Percentiles rank a stretch among this genome's conserved stretches.
These are phyloP conservation scores for Calonectria pteridis DNA, from an alignment of 2,329 filamentous ascomycete species.

Conservation along the genomic window DNA sequence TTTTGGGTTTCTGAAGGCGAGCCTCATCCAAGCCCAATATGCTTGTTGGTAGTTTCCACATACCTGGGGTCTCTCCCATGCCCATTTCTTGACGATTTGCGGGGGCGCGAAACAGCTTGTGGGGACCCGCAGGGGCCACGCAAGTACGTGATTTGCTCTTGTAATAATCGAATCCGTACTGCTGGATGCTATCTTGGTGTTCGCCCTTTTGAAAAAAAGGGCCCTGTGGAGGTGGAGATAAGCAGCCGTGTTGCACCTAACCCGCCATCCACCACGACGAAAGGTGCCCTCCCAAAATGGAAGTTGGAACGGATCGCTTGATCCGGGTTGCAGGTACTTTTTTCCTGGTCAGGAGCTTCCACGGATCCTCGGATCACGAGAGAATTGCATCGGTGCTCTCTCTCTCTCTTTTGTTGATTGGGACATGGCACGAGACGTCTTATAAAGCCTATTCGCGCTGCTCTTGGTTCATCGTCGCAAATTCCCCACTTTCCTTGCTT, in stretches of 20 bases:
- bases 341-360: neutral
- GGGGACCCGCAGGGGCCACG: neutral
- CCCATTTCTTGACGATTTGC: neutral
- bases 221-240: constrained; percentile 5
- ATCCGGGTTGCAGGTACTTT: constrained; percentile 2
- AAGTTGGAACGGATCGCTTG: constrained; percentile 1
- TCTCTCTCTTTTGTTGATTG: neutral
- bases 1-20: neutral
- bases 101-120: neutral
- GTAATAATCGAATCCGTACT: neutral
- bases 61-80: neutral
- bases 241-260: neutral
- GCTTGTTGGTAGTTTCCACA: neutral
- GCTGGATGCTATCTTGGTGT: neutral
- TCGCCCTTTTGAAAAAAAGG: neutral
- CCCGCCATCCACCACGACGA: neutral
- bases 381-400: neutral
- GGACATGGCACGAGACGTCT: neutral
- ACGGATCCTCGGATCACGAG: neutral
- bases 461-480: neutral
- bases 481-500: constrained; percentile 5
- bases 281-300: neutral
- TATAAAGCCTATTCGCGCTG: neutral
- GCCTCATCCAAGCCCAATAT: neutral
- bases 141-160: constrained; percentile 3